phyloP scores from a whole-genome alignment of 2,329 filamentous ascomycete genomes.

The Colletotrichum camelliae region DNA sequence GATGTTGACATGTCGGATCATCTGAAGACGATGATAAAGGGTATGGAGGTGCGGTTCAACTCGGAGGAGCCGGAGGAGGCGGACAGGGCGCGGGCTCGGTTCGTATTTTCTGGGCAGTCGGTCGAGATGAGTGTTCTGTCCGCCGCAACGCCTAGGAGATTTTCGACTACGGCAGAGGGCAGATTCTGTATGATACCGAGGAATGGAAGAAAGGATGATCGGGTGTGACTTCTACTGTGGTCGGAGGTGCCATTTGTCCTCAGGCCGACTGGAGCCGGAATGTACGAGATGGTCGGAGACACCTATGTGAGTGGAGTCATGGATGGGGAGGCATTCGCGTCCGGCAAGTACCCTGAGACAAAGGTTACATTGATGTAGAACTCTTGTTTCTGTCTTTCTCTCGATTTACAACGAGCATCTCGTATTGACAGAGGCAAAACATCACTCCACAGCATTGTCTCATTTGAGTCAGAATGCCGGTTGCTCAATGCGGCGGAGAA shows the following conservation, averaged over 20 bases:
- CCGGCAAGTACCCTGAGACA: background rate
- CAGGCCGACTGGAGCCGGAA: background rate
- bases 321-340: background rate
- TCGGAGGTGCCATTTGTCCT: slow-evolving; percentile 8
- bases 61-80: background rate
- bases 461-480: background rate
- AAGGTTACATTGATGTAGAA: background rate
- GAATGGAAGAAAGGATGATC: background rate
- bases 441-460: background rate
- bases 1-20: background rate
- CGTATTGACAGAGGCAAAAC: background rate
- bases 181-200: background rate
- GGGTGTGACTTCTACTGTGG: background rate
- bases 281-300: slow-evolving; percentile 5
- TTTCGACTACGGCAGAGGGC: background rate
- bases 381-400: background rate
- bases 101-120: background rate
- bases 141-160: background rate
- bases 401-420: background rate
- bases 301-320: slow-evolving; percentile 1
- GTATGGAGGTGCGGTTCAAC: background rate
- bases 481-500: background rate
- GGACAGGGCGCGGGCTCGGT: background rate
- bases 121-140: background rate
- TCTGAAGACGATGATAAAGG: background rate